phyloP scores from a whole-genome alignment of 495 filamentous ascomycete genomes.

The Aspergillus baeticus region DNA sequence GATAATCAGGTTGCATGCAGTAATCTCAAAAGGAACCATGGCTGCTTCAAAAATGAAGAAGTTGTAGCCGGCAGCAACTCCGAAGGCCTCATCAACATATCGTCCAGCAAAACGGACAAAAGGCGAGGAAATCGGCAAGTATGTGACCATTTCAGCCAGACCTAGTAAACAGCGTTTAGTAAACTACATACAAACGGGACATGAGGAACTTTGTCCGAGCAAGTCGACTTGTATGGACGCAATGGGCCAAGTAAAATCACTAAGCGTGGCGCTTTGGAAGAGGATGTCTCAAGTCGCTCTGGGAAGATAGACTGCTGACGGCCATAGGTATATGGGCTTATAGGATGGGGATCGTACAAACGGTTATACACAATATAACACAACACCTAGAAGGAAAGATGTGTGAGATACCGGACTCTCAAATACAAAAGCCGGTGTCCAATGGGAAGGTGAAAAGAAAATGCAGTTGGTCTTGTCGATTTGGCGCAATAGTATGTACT shows the following conservation, averaged over 20 bases:
- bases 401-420: slow-evolving; percentile 27
- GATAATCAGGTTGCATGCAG: slow-evolving; percentile 44
- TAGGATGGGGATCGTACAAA: slow-evolving; percentile 39
- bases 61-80: slow-evolving; percentile 67
- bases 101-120: slow-evolving; percentile 82
- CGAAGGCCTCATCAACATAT: slow-evolving; percentile 69
- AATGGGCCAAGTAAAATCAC: not conserved
- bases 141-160: slow-evolving; percentile 81
- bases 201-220: slow-evolving; percentile 3
- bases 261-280: not conserved
- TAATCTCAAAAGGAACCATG: slow-evolving; percentile 45
- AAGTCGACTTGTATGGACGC: slow-evolving; percentile 6
- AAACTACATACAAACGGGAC: not conserved
- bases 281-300: slow-evolving; percentile 1
- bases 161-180: slow-evolving; percentile 32
- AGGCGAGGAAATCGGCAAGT: slow-evolving; percentile 75
- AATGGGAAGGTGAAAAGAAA: not conserved
- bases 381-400: slow-evolving; percentile 51
- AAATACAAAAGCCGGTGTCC: not conserved
- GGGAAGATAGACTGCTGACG: not conserved
- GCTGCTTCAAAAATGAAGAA: slow-evolving; percentile 60
- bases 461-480: not conserved
- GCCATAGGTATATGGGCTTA: not conserved
- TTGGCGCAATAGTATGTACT: not conserved
- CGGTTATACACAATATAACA: slow-evolving; percentile 68